Conservation (phyloP, 345 rosid genomes). For the Brassica nigra region DNA sequence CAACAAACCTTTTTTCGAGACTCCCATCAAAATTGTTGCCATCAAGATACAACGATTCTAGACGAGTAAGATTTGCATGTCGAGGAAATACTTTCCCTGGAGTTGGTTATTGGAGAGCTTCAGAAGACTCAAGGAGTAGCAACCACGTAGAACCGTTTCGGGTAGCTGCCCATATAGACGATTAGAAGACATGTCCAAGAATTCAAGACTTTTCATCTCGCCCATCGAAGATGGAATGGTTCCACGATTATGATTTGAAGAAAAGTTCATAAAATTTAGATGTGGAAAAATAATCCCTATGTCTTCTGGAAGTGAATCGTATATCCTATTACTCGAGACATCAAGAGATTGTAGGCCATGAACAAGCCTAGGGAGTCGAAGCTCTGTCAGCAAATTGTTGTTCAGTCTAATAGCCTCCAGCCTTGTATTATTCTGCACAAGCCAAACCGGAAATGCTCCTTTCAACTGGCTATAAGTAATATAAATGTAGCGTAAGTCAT, state of each 20-base stretch:
- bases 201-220: not conserved
- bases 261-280: not conserved
- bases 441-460: constrained; percentile 23
- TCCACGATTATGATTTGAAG: constrained; percentile 12
- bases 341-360: constrained; percentile 17
- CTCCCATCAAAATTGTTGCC: not conserved
- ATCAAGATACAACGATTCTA: not conserved
- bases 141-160: not conserved
- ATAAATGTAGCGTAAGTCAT: not conserved
- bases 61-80: not conserved
- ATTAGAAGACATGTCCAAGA: constrained; percentile 18
- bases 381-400: constrained; percentile 7
- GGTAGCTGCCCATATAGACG: constrained; percentile 7
- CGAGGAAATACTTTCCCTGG: not conserved
- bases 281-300: constrained; percentile 18
- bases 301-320: not conserved
- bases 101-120: constrained; percentile 10
- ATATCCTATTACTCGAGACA: constrained; percentile 5
- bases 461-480: constrained; percentile 16
- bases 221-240: constrained; percentile 18
- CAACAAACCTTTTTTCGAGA: not conserved
- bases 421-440: constrained; percentile 27
- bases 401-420: not conserved
- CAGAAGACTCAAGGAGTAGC: not conserved
- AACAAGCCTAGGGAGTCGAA: constrained; percentile 17